These are phyloP conservation scores for Strobilomyces dryophilus DNA, from an alignment of 768 basidiomycete genomes.

Conservation along the genomic window DNA sequence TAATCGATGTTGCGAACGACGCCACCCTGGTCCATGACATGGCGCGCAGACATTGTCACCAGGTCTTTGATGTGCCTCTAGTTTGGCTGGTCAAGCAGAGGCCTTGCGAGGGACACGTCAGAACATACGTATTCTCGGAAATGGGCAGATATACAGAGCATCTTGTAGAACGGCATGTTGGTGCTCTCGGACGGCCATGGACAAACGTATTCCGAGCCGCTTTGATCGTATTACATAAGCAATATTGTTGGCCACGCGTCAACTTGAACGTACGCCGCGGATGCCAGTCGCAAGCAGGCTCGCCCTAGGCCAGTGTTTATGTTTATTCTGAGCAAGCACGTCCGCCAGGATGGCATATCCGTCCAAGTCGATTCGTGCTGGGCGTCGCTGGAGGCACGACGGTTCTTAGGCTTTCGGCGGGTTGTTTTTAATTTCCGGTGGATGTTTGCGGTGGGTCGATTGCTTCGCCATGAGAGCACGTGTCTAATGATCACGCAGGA, in stretches of 20 bases:
- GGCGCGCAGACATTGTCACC: constrained; percentile 64
- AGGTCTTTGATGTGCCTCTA: constrained; percentile 74
- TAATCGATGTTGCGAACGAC: constrained; percentile 78
- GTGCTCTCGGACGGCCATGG: neutral
- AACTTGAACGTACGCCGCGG: too few relatives aligned
- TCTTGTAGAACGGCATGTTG: constrained; percentile 82
- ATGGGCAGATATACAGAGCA: constrained; percentile 80
- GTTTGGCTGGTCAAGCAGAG: neutral
- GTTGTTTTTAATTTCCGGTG: constrained; percentile 25
- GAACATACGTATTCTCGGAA: constrained; percentile 64
- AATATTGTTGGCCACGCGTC: neutral
- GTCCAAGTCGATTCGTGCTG: neutral
- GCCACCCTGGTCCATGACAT: constrained; percentile 71
- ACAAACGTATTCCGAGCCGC: neutral
- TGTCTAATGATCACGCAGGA: constrained; percentile 3
- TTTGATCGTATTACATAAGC: constrained; percentile 17
- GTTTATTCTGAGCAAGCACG: neutral
- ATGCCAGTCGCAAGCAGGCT: too few relatives aligned
- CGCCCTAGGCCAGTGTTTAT: neutral
- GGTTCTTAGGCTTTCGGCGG: constrained; percentile 10
- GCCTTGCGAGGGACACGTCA: neutral
- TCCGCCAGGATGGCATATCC: neutral
- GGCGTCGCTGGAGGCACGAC: neutral
- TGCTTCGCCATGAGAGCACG: constrained; percentile 3
- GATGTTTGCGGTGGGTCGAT: constrained; percentile 3